Evolutionary conservation across 441 rosid genomes (phyloP), one percentile per base, ranked within the genome.

Genomic region (Gossypium schwendimanii): DNA sequence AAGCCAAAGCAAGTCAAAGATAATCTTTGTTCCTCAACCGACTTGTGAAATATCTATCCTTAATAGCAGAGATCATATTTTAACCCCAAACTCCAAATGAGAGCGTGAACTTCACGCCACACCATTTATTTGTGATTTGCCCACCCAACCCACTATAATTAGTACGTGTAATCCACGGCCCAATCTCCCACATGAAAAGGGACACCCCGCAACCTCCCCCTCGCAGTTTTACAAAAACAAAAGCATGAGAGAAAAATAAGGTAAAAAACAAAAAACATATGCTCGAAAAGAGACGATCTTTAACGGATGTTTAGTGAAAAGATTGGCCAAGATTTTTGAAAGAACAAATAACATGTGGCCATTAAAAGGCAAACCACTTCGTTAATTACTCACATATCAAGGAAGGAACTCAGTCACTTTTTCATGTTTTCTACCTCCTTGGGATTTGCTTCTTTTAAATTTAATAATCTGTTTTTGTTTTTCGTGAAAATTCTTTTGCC

Each of bases 271-370:
- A 3, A 6, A 49, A 49, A 49, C 53, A 20, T 39, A 12, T 7
- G 21, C 33, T 57, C 11, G 11, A 11, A 6, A 28, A 18, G 39
- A 33, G 15, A 52, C 10, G 36, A 72, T 36, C 39, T 63, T 53
- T 14, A 41, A 44, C 77, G 52, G 28, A 24, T 53, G 54, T 72
- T 55, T 55, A 54, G 77, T 57, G 69, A 33, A 77, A 55, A 64
- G 63, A 41, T 54, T 44, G 74, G 60, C 66, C 74, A 58, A 36
- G 70, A 18, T 47, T 36, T 64, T 49, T 31, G 0, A 31, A 65
- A 59, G 26, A 44, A 57, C 2, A 62, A 72, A 15, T 36, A 66
- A 72, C 76, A 49, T 68, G 79, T 36, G 82, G 77, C 4, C 31
- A 33, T 33, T 53, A 17, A 17, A 61, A 44, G 11, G 20, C 17